These are phyloP conservation scores for Camellia granthamiana DNA, from an alignment of 148 eudicot genomes.

Conservation along the genomic window DNA sequence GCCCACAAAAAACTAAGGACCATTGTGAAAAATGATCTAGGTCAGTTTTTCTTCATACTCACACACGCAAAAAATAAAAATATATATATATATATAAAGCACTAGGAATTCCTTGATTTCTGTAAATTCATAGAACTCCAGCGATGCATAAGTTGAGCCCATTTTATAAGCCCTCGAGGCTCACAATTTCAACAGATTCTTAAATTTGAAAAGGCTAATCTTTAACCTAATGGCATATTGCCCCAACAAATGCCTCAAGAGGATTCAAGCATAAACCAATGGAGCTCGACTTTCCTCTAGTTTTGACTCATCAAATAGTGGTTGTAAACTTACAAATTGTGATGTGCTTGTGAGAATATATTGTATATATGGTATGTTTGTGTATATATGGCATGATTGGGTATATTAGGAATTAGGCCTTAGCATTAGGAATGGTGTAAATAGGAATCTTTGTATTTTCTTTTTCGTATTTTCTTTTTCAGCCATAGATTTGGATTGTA, in stretches of 20 bases:
- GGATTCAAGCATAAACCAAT: not conserved
- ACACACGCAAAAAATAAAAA: no score
- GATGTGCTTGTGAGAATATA: no score
- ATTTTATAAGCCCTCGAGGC: not conserved
- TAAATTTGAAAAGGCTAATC: not conserved
- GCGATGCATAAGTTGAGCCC: no score
- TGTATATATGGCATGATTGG: no score
- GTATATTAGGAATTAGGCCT: no score
- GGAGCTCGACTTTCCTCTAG: not conserved
- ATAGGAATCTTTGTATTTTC: no score
- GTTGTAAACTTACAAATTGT: not conserved
- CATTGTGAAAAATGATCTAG: not conserved
- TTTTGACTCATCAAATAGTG: not conserved
- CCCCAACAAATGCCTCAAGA: not conserved
- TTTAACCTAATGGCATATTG: not conserved
- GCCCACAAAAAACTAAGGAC: not conserved
- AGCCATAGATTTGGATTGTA: no score
- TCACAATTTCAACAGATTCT: not conserved
- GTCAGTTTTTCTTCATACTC: no score
- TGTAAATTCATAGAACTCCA: not conserved
- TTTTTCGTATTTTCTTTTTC: no score
- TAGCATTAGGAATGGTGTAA: no score
- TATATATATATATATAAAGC: not conserved
- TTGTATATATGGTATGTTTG: no score
- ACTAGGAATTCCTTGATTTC: not conserved